Base-by-base conservation (phyloP, 768 basidiomycete genomes). In the Mycena rebaudengoi region DNA sequence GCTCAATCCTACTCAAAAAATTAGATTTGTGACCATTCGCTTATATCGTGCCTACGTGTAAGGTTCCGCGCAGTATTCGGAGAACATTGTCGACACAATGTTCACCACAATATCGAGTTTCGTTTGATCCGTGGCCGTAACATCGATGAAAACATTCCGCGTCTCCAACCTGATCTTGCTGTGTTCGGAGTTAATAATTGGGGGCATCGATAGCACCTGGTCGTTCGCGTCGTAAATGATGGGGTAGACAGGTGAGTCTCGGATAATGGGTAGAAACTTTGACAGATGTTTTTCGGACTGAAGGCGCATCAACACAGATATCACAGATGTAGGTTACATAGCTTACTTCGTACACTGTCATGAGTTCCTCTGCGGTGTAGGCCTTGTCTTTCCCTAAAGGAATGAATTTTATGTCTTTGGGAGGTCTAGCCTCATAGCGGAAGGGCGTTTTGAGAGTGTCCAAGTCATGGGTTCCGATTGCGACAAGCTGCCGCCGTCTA, bases 381-480 rank as follows among this genome's bases (percentile, higher is more conserved):
- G 80, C 86, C 67, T 89, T 84, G 45, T 84, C 81, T 77, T 96
- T 96, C 65, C 88, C 89, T 67, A 99, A 78, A 6, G 98, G 96
- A 8, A 85, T 84, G 69, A 99, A 99, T 73, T 91, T 94, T 83
- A 99, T 99, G 69, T 92, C 84, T 69, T 90, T 89, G 8, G 97
- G 96, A 26, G 90, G 79, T 60, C 84, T 82, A 11, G 92, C 93
- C 71, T 92, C 90, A 68, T 93, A 97, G 73, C 91, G 83, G 86
- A 98, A 98, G 10, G 96, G 96, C 5, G 89, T 83, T 58, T 88
- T 83, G 56, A 99, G 79, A 4, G 92, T 94, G 76, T 98, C 96
- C 49, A 99, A 78, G 79, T 99, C 98, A 69, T 99, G 98, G 2
- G 98, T 99, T 59, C 98, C 98, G 67, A 99, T 98, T 20, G 98